phyloP scores from a whole-genome alignment of 805 yeast genomes.

The Candida michaelii region DNA sequence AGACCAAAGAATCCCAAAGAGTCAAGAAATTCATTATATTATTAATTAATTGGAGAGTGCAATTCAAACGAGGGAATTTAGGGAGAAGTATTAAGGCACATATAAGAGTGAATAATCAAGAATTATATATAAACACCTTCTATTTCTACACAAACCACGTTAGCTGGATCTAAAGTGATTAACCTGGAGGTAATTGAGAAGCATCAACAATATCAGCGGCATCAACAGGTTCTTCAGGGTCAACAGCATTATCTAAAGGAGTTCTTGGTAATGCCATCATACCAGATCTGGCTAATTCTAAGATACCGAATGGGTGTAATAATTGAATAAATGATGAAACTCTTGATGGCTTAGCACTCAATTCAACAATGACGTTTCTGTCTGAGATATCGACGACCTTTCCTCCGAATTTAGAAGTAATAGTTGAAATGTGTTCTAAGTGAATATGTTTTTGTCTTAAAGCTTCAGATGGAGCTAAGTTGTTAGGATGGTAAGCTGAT shows the following conservation, averaged over 20 bases:
- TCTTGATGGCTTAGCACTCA: slow-evolving; percentile 91
- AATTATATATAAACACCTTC: too few species aligned
- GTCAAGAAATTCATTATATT: too few species aligned
- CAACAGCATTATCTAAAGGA: slow-evolving; percentile 59
- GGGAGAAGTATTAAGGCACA: too few species aligned
- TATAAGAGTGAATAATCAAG: too few species aligned
- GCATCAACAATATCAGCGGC: slow-evolving; percentile 79
- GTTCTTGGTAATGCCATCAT: slow-evolving; percentile 99
- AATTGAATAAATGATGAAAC: slow-evolving; percentile 82
- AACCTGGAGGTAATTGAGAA: slow-evolving; percentile 94
- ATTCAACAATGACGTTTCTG: slow-evolving; percentile 90
- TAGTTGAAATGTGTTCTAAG: slow-evolving; percentile 75
- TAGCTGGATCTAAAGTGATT: too few species aligned
- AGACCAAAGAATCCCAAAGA: too few species aligned
- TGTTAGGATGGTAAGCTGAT: slow-evolving; percentile 77
- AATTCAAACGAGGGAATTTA: too few species aligned
- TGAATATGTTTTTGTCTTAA: slow-evolving; percentile 92
- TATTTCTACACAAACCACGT: too few species aligned
- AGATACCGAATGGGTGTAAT: slow-evolving; percentile 92
- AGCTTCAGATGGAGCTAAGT: slow-evolving; percentile 87
- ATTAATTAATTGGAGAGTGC: too few species aligned
- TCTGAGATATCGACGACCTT: slow-evolving; percentile 88
- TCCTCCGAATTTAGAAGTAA: slow-evolving; percentile 89
- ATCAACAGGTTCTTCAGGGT: slow-evolving; percentile 49
- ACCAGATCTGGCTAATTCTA: slow-evolving; percentile 96